Base-by-base conservation (phyloP, 78 protist genomes). In the Chrysochromulina tobinii region DNA sequence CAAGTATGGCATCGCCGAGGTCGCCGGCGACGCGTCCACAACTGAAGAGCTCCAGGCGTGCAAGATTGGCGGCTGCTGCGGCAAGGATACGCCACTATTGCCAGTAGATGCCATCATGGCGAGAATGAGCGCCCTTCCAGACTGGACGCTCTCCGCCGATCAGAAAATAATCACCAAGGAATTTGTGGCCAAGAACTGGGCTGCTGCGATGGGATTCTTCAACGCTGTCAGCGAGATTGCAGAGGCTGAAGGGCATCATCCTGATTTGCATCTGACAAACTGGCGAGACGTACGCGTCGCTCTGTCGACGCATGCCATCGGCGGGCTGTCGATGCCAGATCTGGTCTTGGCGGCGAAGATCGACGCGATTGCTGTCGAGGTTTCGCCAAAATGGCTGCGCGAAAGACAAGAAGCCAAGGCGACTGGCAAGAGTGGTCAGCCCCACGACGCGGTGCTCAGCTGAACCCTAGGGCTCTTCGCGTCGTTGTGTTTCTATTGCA, bases 271-370 rank as follows among this genome's bases (percentile, higher is more conserved):
- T n/a, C 51, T 81, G 25, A 25, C 64, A 3, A 38, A 17, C 88
- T 83, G 2, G 6, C 68, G 88, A 12, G 23, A 55, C 7, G 88
- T 83, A 51, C 51, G 69, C 21, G 21, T 83, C 68, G 88, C 25
- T 0, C 48, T 83, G 61, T 27, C 14, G 14, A 83, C 88, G 72
- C 88, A 83, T 53, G 68, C 64, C 20, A 14, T 83, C 64, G 88
- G 68, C 53, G 88, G 88, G 8, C 88, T 83, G 57, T 14, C 88
- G 18, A 0, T 58, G 55, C 64, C 72, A 0, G 88, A 83, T 53
- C 53, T 83, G 5, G 53, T 83, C 53, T 50, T 83, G 12, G 88
- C 88, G 6, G 88, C 88, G 15, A 83, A 83, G 68, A n/a, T 83
- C 55, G 88, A 83, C 68, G 21, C 64, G 8, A 58, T 83, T 57